These are phyloP conservation scores for Tranzscheliella williamsii DNA, from an alignment of 1,284 basidiomycete species.

Conservation along the genomic window DNA sequence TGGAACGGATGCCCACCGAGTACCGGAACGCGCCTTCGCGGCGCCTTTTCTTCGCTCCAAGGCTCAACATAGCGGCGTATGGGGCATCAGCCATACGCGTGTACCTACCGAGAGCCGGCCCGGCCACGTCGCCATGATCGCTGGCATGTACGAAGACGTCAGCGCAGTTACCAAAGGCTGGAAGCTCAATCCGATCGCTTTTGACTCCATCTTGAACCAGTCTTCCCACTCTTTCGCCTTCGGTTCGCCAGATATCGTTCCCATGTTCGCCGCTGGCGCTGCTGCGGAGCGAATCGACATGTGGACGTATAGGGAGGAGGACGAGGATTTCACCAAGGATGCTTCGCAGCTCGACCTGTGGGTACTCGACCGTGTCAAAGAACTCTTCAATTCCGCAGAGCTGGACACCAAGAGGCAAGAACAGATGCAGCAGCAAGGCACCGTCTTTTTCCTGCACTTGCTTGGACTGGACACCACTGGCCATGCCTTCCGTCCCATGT, in stretches of 20 bases:
- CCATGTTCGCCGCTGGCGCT: conserved; percentile 81
- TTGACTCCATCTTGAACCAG: conserved; percentile 86
- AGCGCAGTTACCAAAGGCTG: conserved; percentile 86
- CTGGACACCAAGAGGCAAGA: conserved; percentile 62
- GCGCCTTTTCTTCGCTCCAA: conserved; percentile 77
- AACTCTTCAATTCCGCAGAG: conserved; percentile 60
- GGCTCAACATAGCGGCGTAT: conserved; percentile 70
- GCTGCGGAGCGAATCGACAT: conserved; percentile 70
- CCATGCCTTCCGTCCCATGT: conserved; percentile 83
- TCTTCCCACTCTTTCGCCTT: conserved; percentile 79
- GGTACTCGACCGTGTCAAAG: conserved; percentile 73
- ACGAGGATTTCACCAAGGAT: conserved; percentile 68
- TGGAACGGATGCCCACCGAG: not conserved
- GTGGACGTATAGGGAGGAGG: conserved; percentile 77
- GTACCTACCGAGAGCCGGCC: conserved; percentile 87
- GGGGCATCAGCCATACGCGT: conserved; percentile 81
- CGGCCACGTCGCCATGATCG: conserved; percentile 84
- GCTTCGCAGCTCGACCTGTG: conserved; percentile 78
- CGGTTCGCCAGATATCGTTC: conserved; percentile 85
- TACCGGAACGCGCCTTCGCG: conserved; percentile 55
- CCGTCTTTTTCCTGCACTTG: conserved; percentile 82
- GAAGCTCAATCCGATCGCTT: conserved; percentile 86
- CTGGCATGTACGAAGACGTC: conserved; percentile 90
- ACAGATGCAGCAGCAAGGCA: conserved; percentile 65
- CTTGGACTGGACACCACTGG: conserved; percentile 85